Base-by-base conservation (phyloP, 495 filamentous ascomycete species). In the Annulohypoxylon maeteangense region DNA sequence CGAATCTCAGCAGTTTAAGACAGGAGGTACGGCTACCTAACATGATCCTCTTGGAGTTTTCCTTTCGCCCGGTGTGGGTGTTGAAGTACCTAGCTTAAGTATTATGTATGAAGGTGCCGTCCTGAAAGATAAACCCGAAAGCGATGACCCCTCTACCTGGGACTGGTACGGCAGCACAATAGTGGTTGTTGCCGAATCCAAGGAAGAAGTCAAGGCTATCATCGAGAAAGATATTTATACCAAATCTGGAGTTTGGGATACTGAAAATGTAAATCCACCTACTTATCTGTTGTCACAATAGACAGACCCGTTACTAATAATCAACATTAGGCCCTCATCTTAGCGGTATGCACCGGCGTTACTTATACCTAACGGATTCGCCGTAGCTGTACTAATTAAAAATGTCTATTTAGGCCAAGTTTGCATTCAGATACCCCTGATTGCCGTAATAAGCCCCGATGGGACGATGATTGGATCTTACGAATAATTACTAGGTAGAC, bases 201-300 rank as follows among this genome's bases (percentile, higher is more conserved):
- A 87, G 75, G 93, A 93, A 57, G 89, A 91, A 76, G 87, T 92
- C 0, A 74, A 90, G 40, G 82, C 90, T 75, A 71, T 85, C 7
- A 74, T 98, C 50, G 86, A 86, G 77, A 82, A 88, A 11, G 94
- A 98, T 76, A 83, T 93, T 6, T 97, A 97, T 74, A 80, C 82
- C 16, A 80, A 75, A 57, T 78, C 68, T n/a, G 90, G 87, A 0
- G 92, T 98, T 12, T 97, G 94, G 94, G 92, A 97, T 85, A 81
- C 90, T 67, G 87, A 90, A 16, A 94, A 92, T 75, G 90, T 91
- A 65, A 65, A 74, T 75, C 8, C 56, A 1, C 31, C 29, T 44
- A n/a, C 25, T 38, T 57, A 20, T 36, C 18, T 56, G 68, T n/a
- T n/a, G 44, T 20, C 27, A 40, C 1, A 2, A 29, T 27, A 36